phyloP scores from a whole-genome alignment of 345 rosid species.

The Populus nigra region DNA sequence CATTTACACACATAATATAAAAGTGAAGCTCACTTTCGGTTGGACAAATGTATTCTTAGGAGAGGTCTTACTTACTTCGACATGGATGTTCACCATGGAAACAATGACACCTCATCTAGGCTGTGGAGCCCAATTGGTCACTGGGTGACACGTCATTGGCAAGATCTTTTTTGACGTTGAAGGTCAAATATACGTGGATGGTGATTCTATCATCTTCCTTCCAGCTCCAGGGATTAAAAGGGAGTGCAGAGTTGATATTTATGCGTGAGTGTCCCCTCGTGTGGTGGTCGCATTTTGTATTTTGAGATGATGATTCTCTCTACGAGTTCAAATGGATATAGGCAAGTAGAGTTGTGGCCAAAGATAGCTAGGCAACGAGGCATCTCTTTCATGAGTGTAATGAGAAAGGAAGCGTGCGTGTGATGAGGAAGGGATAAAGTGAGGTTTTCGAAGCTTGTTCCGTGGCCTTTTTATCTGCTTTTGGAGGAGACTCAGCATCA shows the following conservation, averaged over 20 bases:
- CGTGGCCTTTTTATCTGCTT: constrained; percentile 10
- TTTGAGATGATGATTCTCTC: constrained; percentile 2
- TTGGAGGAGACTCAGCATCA: not conserved
- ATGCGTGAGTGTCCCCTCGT: constrained; percentile 18
- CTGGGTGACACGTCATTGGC: not conserved
- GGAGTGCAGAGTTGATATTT: constrained; percentile 11
- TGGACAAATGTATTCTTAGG: not conserved
- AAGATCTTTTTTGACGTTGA: not conserved
- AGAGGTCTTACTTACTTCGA: not conserved
- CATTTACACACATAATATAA: not conserved
- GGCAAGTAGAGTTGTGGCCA: not conserved
- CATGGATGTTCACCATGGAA: not conserved
- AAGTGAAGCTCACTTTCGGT: constrained; percentile 8
- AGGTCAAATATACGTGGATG: not conserved
- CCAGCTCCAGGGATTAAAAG: not conserved
- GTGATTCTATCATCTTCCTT: not conserved
- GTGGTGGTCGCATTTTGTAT: constrained; percentile 21
- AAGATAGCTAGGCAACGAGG: constrained; percentile 5
- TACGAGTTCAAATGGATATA: constrained; percentile 2
- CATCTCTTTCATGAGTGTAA: constrained; percentile 8
- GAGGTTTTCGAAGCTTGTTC: constrained; percentile 22
- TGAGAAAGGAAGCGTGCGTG: constrained; percentile 31
- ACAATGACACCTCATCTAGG: not conserved
- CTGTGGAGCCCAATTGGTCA: not conserved
- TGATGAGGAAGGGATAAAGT: constrained; percentile 38